These are phyloP conservation scores for Ganoderma meredithae DNA, from an alignment of 1,284 basidiomycete genomes.

Conservation along the genomic window DNA sequence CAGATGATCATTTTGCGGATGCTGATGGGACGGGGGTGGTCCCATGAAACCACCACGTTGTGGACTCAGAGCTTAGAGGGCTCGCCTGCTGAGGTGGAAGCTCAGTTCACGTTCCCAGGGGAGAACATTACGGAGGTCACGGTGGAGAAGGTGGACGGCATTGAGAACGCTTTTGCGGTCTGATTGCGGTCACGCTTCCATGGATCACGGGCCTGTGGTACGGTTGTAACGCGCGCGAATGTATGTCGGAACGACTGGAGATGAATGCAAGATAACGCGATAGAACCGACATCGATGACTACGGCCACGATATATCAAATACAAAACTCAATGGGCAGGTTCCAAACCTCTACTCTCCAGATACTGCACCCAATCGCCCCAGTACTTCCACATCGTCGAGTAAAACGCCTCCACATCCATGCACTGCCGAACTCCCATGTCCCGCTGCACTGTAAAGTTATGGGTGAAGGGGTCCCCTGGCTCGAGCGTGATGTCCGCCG, in stretches of 20 bases:
- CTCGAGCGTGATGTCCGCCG: constrained; percentile 47
- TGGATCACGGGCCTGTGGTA: background rate
- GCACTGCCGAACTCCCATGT: constrained; percentile 10
- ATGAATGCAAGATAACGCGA: background rate
- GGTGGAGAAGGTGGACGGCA: background rate
- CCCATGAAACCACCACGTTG: background rate
- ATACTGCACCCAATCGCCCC: constrained; percentile 10
- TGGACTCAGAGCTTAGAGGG: background rate
- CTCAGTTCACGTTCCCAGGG: background rate
- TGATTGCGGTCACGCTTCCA: background rate
- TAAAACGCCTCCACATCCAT: constrained; percentile 19
- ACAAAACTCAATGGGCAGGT: too few species aligned
- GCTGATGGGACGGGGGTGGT: constrained; percentile 10
- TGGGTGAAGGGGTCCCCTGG: constrained; percentile 34
- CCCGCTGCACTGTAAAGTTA: constrained; percentile 27
- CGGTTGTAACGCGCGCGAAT: background rate
- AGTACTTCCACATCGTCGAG: constrained; percentile 10
- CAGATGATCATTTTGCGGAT: constrained; percentile 26
- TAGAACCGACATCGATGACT: too few species aligned
- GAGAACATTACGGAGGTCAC: background rate
- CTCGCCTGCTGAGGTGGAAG: background rate
- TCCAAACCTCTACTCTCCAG: background rate
- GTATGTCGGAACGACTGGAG: background rate
- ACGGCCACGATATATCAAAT: too few species aligned
- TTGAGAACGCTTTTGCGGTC: background rate